Percentiles rank a stretch among this genome's conserved stretches.
These are phyloP conservation scores for Artemisia annua DNA, from an alignment of 129 eudicot species.

Conservation along the genomic window DNA sequence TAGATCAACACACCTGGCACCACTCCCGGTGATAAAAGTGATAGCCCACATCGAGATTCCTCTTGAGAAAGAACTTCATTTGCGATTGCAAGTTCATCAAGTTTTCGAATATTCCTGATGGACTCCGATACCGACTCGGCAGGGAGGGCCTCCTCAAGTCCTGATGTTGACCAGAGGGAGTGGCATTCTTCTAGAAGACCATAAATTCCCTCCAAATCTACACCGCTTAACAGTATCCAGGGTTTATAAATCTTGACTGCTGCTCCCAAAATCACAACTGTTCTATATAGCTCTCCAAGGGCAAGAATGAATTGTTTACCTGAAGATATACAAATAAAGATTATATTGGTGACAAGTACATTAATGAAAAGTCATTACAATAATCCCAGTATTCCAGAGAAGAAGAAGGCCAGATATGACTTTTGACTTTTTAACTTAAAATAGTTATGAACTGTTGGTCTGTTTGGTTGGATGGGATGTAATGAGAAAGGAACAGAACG, in stretches of 20 bases:
- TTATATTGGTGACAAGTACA: conserved; percentile 1
- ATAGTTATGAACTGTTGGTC: background rate
- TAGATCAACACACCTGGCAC: conserved; percentile 53
- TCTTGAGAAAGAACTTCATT: conserved; percentile 37
- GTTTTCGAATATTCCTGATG: conserved; percentile 49
- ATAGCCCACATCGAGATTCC: conserved; percentile 54
- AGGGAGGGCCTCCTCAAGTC: conserved; percentile 59
- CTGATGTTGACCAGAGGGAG: conserved; percentile 64
- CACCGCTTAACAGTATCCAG: conserved; percentile 50
- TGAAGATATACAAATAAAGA: conserved; percentile 18
- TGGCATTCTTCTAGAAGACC: conserved; percentile 67
- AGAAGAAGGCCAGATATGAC: background rate
- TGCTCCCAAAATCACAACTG: conserved; percentile 52
- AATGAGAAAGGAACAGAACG: no score
- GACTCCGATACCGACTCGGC: conserved; percentile 44
- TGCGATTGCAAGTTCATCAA: conserved; percentile 46
- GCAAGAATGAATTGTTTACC: conserved; percentile 59
- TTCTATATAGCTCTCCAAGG: conserved; percentile 81
- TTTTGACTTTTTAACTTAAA: conserved; percentile 3
- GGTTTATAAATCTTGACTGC: conserved; percentile 67
- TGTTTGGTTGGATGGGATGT: no score
- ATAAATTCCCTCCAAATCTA: conserved; percentile 31
- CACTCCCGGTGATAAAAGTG: conserved; percentile 48
- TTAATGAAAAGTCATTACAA: background rate
- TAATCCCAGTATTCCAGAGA: background rate